Conservation (phyloP, 176 grass and related monocot genomes). For the Triticum monococcum region DNA sequence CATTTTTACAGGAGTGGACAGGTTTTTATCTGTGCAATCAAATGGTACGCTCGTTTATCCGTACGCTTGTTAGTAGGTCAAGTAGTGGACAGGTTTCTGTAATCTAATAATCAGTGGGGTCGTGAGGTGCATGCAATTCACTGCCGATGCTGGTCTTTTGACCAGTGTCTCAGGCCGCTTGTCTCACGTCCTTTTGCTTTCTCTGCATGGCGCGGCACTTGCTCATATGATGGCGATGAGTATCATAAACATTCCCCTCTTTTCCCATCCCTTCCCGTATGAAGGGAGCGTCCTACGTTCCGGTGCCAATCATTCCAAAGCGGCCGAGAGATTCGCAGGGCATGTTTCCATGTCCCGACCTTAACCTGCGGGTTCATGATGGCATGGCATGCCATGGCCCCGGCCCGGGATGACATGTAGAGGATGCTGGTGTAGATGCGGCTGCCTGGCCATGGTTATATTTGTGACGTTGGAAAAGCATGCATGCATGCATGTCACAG, state of each 20-base stretch:
- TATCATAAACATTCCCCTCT: constrained; percentile 42
- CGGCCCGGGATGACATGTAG: background rate
- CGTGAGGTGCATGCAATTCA: constrained; percentile 16
- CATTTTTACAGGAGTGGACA: too few species aligned
- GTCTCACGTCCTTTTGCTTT: constrained; percentile 30
- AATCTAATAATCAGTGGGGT: constrained; percentile 5
- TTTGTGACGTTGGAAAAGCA: background rate
- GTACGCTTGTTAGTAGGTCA: background rate
- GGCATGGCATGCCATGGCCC: background rate
- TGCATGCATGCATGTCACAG: background rate
- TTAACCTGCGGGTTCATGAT: constrained; percentile 22
- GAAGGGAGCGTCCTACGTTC: constrained; percentile 39
- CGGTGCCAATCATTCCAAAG: constrained; percentile 48
- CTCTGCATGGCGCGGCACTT: constrained; percentile 35
- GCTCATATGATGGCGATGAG: constrained; percentile 34
- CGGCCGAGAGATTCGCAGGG: constrained; percentile 32
- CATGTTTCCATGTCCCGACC: constrained; percentile 30
- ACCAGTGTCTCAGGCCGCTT: constrained; percentile 32
- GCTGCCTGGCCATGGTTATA: background rate
- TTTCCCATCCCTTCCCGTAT: constrained; percentile 20
- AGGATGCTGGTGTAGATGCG: background rate
- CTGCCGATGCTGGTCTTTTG: constrained; percentile 49
- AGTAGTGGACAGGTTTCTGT: background rate
- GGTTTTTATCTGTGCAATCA: too few species aligned
- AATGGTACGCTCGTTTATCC: background rate